A percentile compares a stretch with the other conserved stretches of the same genome.
phyloP scores from a whole-genome alignment of 371 early-diverging fungal genomes.

The Thermomucor indicae-seudaticae region DNA sequence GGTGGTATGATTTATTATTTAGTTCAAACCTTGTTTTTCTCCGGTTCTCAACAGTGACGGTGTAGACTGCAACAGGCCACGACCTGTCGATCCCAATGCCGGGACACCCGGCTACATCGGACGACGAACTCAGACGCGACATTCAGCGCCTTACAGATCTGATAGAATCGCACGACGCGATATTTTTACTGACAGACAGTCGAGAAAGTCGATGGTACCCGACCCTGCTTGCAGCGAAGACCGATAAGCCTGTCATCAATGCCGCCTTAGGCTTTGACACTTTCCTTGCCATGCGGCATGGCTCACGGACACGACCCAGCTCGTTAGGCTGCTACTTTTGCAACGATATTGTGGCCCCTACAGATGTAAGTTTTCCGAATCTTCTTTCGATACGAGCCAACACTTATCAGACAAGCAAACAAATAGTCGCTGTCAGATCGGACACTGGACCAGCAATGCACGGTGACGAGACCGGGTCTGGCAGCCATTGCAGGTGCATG shows the following conservation, averaged over 20 bases:
- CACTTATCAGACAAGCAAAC: neutral
- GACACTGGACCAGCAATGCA: constrained; percentile 96
- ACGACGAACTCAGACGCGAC: constrained; percentile 44
- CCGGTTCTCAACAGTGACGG: too few relatives aligned
- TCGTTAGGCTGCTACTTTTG: constrained; percentile 90
- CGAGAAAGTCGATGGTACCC: constrained; percentile 97
- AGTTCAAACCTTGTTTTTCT: neutral
- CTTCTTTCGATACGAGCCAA: neutral
- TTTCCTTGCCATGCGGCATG: constrained; percentile 96
- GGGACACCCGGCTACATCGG: constrained; percentile 68
- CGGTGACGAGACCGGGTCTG: constrained; percentile 94
- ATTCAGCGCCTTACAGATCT: constrained; percentile 54
- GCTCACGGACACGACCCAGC: constrained; percentile 47
- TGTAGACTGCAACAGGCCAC: constrained; percentile 65
- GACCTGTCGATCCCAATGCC: constrained; percentile 91
- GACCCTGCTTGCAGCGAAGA: constrained; percentile 70
- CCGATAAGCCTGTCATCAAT: constrained; percentile 79
- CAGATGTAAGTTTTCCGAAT: constrained; percentile 59
- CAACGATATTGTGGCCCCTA: constrained; percentile 93
- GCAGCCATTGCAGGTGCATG: constrained; percentile 82
- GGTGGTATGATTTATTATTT: constrained; percentile 46
- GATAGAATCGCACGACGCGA: constrained; percentile 73
- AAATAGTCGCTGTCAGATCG: constrained; percentile 84
- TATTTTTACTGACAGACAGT: constrained; percentile 91
- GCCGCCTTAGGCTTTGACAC: constrained; percentile 95